Percentiles rank a stretch among this genome's conserved stretches.
phyloP scores from a whole-genome alignment of 1,284 basidiomycete genomes.

The Stygiomarasmius scandens region DNA sequence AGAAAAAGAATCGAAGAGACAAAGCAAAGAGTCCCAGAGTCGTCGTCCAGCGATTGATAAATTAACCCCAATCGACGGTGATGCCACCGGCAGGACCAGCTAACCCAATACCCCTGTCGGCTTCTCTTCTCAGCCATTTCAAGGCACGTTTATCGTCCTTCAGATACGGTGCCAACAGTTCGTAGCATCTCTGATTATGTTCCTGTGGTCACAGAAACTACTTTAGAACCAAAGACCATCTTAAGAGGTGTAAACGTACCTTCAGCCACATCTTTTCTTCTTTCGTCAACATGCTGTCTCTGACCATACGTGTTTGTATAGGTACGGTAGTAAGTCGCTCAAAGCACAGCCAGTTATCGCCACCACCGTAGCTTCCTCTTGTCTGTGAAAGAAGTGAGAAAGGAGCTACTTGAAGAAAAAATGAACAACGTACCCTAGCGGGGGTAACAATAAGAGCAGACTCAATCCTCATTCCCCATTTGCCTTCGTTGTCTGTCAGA shows the following conservation, averaged over 20 bases:
- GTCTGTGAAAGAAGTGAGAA: conserved; percentile 44
- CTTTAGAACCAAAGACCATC: conserved; percentile 2
- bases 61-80: conserved; percentile 74
- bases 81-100: conserved; percentile 63
- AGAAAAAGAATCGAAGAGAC: no score
- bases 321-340: conserved; percentile 91
- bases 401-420: background rate
- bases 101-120: conserved; percentile 69
- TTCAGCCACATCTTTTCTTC: conserved; percentile 92
- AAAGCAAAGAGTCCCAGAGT: no score
- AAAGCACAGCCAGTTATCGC: conserved; percentile 79
- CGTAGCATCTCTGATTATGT: conserved; percentile 82
- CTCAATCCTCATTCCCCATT: conserved; percentile 92
- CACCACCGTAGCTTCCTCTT: conserved; percentile 70
- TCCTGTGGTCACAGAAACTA: conserved; percentile 43
- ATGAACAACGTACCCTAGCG: conserved; percentile 55
- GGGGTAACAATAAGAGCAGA: conserved; percentile 75
- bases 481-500: conserved; percentile 70
- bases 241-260: conserved; percentile 38
- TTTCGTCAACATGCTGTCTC: conserved; percentile 79
- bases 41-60: background rate
- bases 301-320: conserved; percentile 91
- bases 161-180: conserved; percentile 73
- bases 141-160: conserved; percentile 80
- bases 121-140: conserved; percentile 80